Evolutionary conservation across 1,284 basidiomycete genomes (phyloP).

Genomic region (Ceratobasidium sp.): DNA sequence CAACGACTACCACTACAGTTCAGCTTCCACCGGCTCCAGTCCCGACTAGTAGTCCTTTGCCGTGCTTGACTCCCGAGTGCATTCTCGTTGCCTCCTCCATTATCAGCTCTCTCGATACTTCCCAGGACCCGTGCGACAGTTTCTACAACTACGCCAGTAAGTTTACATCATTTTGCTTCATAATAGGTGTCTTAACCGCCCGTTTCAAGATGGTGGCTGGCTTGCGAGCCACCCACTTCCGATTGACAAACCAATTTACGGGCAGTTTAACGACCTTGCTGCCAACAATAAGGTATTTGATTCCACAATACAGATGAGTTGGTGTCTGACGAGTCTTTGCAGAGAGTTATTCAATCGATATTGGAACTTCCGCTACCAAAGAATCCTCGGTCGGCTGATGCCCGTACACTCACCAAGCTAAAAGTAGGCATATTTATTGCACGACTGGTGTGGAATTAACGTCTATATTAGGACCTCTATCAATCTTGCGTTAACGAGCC

Average conservation of each 20-base stretch:
- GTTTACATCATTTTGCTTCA: conserved; percentile 47
- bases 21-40: conserved; percentile 42
- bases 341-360: conserved; percentile 69
- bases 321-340: conserved; percentile 60
- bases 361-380: conserved; percentile 51
- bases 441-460: not conserved
- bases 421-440: conserved; percentile 47
- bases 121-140: conserved; percentile 92
- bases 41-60: conserved; percentile 39
- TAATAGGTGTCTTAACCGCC: conserved; percentile 38
- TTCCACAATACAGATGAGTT: conserved; percentile 48
- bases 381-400: conserved; percentile 55
- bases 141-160: conserved; percentile 91
- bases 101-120: conserved; percentile 78
- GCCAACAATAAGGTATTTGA: conserved; percentile 49
- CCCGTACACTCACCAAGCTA: conserved; percentile 77
- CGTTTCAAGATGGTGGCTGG: conserved; percentile 72
- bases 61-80: conserved; percentile 82
- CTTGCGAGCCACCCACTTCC: conserved; percentile 79
- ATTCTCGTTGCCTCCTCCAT: conserved; percentile 85
- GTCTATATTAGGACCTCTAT: conserved; percentile 64
- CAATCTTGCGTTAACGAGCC: conserved; percentile 82
- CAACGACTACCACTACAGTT: conserved; percentile 46
- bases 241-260: conserved; percentile 75
- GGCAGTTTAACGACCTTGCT: conserved; percentile 51